phyloP scores from a whole-genome alignment of 306 rosid genomes.

The Prunus salicina region DNA sequence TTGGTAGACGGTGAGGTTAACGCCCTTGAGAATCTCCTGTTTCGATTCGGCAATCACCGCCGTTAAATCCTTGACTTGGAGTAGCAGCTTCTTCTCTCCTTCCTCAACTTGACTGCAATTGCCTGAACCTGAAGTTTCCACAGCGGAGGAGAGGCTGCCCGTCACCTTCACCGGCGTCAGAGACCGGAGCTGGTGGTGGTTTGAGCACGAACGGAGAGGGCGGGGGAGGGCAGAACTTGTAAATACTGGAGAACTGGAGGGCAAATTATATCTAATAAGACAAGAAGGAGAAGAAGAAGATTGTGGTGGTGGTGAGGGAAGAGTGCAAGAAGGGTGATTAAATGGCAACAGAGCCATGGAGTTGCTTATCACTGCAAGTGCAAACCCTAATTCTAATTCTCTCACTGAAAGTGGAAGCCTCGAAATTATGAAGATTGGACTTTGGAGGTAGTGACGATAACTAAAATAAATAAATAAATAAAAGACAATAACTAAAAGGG shows the following conservation, averaged over 20 bases:
- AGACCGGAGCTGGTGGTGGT: constrained; percentile 12
- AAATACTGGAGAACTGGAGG: constrained; percentile 12
- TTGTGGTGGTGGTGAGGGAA: not conserved
- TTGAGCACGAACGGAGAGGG: constrained; percentile 22
- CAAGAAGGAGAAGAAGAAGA: not conserved
- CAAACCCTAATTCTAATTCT: not conserved
- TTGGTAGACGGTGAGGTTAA: constrained; percentile 64
- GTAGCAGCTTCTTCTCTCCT: constrained; percentile 45
- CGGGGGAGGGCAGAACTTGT: constrained; percentile 16
- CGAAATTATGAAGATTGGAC: no score
- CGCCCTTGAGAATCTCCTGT: constrained; percentile 70
- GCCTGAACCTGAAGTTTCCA: not conserved
- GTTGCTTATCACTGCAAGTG: not conserved
- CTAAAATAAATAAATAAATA: no score
- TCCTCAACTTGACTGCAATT: constrained; percentile 3
- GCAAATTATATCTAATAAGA: constrained; percentile 1
- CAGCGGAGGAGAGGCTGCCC: constrained; percentile 33
- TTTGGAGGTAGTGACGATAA: no score
- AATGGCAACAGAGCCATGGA: constrained; percentile 3
- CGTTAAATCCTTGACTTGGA: constrained; percentile 68
- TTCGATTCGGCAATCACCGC: constrained; percentile 69
- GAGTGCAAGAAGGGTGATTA: not conserved
- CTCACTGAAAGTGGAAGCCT: no score
- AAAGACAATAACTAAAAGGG: no score
- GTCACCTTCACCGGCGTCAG: constrained; percentile 8